A percentile compares a stretch with the other conserved stretches of the same genome.
Conservation (phyloP, 345 rosid species). For the Ceriops tagal region DNA sequence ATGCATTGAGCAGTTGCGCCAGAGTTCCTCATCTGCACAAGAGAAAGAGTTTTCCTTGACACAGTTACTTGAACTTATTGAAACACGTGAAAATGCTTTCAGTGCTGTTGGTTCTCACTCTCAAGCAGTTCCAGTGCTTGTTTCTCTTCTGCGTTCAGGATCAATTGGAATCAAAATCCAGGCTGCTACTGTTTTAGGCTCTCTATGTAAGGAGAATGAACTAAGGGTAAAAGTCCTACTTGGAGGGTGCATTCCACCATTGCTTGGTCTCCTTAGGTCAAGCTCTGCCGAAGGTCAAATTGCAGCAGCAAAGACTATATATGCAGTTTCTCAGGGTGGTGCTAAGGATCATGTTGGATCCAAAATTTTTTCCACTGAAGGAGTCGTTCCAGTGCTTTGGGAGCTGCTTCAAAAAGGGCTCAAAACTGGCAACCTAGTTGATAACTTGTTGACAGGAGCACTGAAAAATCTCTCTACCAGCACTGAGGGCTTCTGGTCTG, state of each 20-base stretch:
- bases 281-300: slow-evolving; percentile 95
- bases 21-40: slow-evolving; percentile 77
- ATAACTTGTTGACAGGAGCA: slow-evolving; percentile 90
- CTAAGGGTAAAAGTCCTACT: slow-evolving; percentile 93
- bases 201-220: slow-evolving; percentile 98
- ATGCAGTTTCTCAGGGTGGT: slow-evolving; percentile 97
- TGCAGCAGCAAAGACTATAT: slow-evolving; percentile 92
- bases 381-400: slow-evolving; percentile 97
- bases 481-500: slow-evolving; percentile 93
- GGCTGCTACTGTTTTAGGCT: slow-evolving; percentile 92
- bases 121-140: slow-evolving; percentile 99
- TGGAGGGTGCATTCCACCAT: slow-evolving; percentile 99
- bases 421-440: slow-evolving; percentile 78
- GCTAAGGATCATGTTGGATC: slow-evolving; percentile 97
- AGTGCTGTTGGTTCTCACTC: slow-evolving; percentile 99
- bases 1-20: slow-evolving; percentile 96
- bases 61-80: slow-evolving; percentile 90
- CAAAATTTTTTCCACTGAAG: slow-evolving; percentile 98
- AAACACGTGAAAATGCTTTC: slow-evolving; percentile 91
- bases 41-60: slow-evolving; percentile 85
- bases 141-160: slow-evolving; percentile 98
- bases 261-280: slow-evolving; percentile 97
- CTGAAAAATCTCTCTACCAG: slow-evolving; percentile 84
- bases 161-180: slow-evolving; percentile 90
- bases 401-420: slow-evolving; percentile 69